A percentile compares a stretch with the other conserved stretches of the same genome.
These are phyloP conservation scores for Ophiostoma angusticollis DNA, from an alignment of 2,329 filamentous ascomycete genomes.

Conservation along the genomic window DNA sequence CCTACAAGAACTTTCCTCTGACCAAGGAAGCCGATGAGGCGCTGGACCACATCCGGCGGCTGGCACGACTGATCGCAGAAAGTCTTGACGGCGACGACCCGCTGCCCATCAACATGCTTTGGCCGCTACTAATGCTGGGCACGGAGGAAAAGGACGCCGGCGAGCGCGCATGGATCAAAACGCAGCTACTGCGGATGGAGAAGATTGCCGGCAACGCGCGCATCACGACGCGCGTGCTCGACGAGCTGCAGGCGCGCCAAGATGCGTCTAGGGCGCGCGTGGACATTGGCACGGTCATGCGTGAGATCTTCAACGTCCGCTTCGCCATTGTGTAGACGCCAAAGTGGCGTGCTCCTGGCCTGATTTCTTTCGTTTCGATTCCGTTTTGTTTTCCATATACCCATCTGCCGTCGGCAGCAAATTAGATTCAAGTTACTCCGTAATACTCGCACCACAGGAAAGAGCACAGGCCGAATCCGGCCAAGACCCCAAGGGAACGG, in stretches of 20 bases:
- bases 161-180: constrained; percentile 37
- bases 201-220: constrained; percentile 30
- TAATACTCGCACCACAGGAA: too few species aligned
- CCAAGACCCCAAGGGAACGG: too few species aligned
- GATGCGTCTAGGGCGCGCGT: constrained; percentile 27
- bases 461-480: too few species aligned
- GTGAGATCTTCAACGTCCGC: constrained; percentile 35
- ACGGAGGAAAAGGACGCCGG: constrained; percentile 37
- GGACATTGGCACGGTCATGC: constrained; percentile 34
- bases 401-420: too few species aligned
- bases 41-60: constrained; percentile 33
- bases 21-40: constrained; percentile 36
- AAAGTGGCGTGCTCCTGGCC: too few species aligned
- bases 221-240: constrained; percentile 33
- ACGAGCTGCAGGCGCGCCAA: constrained; percentile 32
- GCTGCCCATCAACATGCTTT: constrained; percentile 43
- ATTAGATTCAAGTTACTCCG: too few species aligned
- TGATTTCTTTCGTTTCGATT: too few species aligned
- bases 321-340: constrained; percentile 43
- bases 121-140: constrained; percentile 43
- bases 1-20: constrained; percentile 39
- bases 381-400: too few species aligned
- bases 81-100: constrained; percentile 28
- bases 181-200: constrained; percentile 35
- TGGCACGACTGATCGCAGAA: constrained; percentile 33